Percentiles rank a stretch among this genome's conserved stretches.
Evolutionary conservation across 164 flowering plant species (phyloP).

Genomic region (Taxillus chinensis): DNA sequence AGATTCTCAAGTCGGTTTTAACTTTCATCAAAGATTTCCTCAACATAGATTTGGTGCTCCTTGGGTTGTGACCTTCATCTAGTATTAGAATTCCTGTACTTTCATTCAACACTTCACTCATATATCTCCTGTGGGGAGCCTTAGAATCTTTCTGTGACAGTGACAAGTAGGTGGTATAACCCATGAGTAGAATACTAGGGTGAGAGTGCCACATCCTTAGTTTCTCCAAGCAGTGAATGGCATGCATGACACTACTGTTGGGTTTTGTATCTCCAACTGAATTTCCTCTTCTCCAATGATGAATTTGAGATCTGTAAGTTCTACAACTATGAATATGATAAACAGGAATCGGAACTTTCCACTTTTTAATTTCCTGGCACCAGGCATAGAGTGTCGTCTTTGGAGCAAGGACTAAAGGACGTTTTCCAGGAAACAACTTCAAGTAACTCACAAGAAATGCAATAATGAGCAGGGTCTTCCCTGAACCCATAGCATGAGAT

Average conservation of each 20-base stretch:
- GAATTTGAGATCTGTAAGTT: conserved; percentile 32
- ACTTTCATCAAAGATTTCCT: conserved; percentile 82
- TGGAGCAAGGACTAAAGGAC: conserved; percentile 87
- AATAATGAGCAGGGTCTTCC: conserved; percentile 76
- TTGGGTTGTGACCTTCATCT: conserved; percentile 97
- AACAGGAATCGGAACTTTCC: conserved; percentile 77
- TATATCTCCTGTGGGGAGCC: conserved; percentile 42
- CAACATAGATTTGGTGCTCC: conserved; percentile 76
- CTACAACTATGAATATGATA: conserved; percentile 62
- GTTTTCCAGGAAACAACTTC: conserved; percentile 64
- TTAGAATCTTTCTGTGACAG: conserved; percentile 58
- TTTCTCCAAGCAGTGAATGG: conserved; percentile 71
- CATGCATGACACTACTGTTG: conserved; percentile 54
- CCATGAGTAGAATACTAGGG: conserved; percentile 88
- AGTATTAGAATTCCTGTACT: conserved; percentile 79
- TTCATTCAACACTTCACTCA: conserved; percentile 52
- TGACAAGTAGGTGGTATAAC: conserved; percentile 69
- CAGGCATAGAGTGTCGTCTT: conserved; percentile 84
- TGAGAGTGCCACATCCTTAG: conserved; percentile 77
- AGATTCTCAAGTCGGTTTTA: conserved; percentile 51
- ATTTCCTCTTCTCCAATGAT: conserved; percentile 14
- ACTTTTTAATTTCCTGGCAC: conserved; percentile 79
- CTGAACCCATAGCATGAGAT: conserved; percentile 93
- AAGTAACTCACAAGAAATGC: conserved; percentile 82
- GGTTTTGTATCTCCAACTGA: conserved; percentile 33